Evolutionary conservation across 805 yeast species (phyloP).

Genomic region (Candida caryicola): DNA sequence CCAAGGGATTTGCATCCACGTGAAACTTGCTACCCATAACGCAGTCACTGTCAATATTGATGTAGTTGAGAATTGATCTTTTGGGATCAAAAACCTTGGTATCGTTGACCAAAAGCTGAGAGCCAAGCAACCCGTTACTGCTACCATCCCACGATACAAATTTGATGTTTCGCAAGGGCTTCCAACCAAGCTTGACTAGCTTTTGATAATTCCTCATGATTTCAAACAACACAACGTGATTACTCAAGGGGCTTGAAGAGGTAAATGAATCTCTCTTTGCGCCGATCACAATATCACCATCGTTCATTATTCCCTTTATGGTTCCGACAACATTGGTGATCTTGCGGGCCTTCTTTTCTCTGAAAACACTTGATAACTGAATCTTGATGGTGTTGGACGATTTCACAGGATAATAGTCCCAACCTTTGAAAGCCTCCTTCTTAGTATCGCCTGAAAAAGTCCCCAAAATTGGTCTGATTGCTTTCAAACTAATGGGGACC

Average conservation of each 20-base stretch:
- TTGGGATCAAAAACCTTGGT: constrained; percentile 16
- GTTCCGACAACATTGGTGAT: constrained; percentile 32
- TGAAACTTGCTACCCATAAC: constrained; percentile 35
- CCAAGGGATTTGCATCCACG: constrained; percentile 35
- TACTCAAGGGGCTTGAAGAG: constrained; percentile 34
- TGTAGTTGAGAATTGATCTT: constrained; percentile 31
- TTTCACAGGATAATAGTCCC: constrained; percentile 40
- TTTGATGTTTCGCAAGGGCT: constrained; percentile 37
- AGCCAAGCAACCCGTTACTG: constrained; percentile 32
- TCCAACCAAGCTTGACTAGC: constrained; percentile 38
- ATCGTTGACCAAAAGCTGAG: constrained; percentile 22
- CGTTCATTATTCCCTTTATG: constrained; percentile 36
- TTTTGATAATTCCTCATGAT: constrained; percentile 34
- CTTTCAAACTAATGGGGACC: constrained; percentile 27
- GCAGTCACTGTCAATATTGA: constrained; percentile 39
- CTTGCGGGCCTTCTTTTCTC: constrained; percentile 10
- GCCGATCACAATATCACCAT: constrained; percentile 40
- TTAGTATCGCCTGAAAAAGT: constrained; percentile 13
- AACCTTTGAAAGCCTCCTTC: constrained; percentile 13
- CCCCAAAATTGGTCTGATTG: constrained; percentile 25
- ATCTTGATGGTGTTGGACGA: constrained; percentile 14
- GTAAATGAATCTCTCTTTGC: constrained; percentile 40
- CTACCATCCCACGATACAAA: constrained; percentile 44
- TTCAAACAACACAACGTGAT: constrained; percentile 40
- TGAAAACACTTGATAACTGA: constrained; percentile 15